Percentiles rank a stretch among this genome's conserved stretches.
Evolutionary conservation across 2,329 filamentous ascomycete species (phyloP).

Genomic region (Cercospora canescens): DNA sequence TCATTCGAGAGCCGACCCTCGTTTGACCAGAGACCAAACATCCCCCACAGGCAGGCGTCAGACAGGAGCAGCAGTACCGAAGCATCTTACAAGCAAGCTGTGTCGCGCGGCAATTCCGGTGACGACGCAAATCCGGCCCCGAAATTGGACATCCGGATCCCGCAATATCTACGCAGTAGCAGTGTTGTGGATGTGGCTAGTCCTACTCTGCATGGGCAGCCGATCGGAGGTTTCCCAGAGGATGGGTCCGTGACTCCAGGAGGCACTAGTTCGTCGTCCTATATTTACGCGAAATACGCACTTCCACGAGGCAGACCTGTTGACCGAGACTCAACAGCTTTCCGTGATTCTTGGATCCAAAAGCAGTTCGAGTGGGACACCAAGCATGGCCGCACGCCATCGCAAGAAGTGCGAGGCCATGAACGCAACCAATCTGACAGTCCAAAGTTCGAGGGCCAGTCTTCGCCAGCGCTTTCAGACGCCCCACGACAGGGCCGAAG

Average conservation of each 20-base stretch:
- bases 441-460: slow-evolving; percentile 6
- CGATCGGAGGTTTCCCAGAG: not conserved
- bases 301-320: slow-evolving; percentile 80
- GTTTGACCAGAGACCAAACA: slow-evolving; percentile 25
- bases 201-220: slow-evolving; percentile 12
- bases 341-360: slow-evolving; percentile 51
- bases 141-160: not conserved
- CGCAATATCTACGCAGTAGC: not conserved
- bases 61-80: slow-evolving; percentile 29
- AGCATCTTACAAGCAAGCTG: slow-evolving; percentile 23
- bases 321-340: slow-evolving; percentile 65
- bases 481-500: slow-evolving; percentile 18
- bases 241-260: slow-evolving; percentile 13
- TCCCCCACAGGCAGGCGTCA: slow-evolving; percentile 28
- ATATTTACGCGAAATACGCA: slow-evolving; percentile 81
- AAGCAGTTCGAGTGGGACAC: slow-evolving; percentile 63
- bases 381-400: slow-evolving; percentile 11
- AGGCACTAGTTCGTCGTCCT: slow-evolving; percentile 58
- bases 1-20: slow-evolving; percentile 39
- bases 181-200: slow-evolving; percentile 12
- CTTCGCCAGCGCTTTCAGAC: slow-evolving; percentile 18
- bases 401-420: slow-evolving; percentile 12
- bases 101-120: slow-evolving; percentile 42
- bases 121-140: slow-evolving; percentile 28
- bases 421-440: slow-evolving; percentile 25